Evolutionary conservation across 225 moss, liverwort and hornwort species (phyloP), one percentile per base, ranked within the genome.

Genomic region (Climacium dendroides): DNA sequence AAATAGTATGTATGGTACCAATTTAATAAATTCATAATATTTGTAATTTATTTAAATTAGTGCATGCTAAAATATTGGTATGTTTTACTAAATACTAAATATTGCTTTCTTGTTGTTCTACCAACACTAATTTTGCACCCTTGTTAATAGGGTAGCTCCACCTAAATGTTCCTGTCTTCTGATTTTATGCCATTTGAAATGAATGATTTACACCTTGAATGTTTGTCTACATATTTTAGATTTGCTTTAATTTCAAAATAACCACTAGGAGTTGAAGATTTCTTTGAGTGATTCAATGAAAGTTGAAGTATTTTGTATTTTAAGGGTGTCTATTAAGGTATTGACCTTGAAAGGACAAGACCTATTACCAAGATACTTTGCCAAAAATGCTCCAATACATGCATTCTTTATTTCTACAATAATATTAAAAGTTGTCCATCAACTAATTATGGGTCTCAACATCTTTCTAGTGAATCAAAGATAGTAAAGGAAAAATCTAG

Each of bases 51-150:
- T 74, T 74, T 32, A 30, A 45, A 32, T 7, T 32, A 50, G 30
- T 11, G 7, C 11, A 48, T 47, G 11, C 47, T 47, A 30, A 47
- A 29, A 45, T 29, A 47, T 47, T 30, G 5, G 13, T 47, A 18
- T 47, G 0, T 18, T 29, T 10, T 29, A n/a, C n/a, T n/a, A n/a
- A n/a, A n/a, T n/a, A 17, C 4, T 4, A 29, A 72, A 17, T 45
- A 8, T 0, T 0, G 2, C 2, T 19, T 32, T 50, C 1, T 11
- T 13, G 1, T 32, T 0, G 0, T 20, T 74, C 7, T 20, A 74
- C 3, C 13, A 5, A 7, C 1, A 34, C 28, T 19, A 32, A 20
- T 74, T 34, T 52, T 52, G 3, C 3, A 22, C 13, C 7, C 3
- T 50, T 34, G 4, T 4, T 52, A 30, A 8, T 8, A 35, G 22